Evolutionary conservation across 768 basidiomycete genomes (phyloP), one percentile per base, ranked within the genome.

Genomic region (Clitopilus passeckerianus): DNA sequence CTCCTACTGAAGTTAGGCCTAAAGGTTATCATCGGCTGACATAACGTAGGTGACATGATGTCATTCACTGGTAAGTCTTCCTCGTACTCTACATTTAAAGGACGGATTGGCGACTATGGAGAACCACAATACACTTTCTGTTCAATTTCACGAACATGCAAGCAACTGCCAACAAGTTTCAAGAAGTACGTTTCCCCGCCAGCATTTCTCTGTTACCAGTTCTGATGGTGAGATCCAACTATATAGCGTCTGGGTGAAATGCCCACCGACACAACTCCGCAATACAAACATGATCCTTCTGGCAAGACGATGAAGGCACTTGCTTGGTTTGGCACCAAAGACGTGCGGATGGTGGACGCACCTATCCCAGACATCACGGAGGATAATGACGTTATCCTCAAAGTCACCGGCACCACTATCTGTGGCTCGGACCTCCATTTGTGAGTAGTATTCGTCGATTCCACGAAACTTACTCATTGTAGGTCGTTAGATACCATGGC

Each of bases 391-490:
- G 86, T 91, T 56, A 84, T 92, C 57, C 65, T 92, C 57, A 82
- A 84, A 70, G 84, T 91, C 3, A 91, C 90, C 20, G 90, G 89
- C 0, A 85, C 86, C 0, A 92, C 88, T 16, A 84, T 89, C 53
- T 89, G 87, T 63, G 86, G 89, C 5, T 85, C 82, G 5, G 85
- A 87, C 66, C 71, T 87, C 16, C 86, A 88, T 67, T 68, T 87
- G 71, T 77, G 53, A 35, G 71, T 57, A 16, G 14, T 9, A 9
- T n/a, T n/a, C 10, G 37, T 2, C n/a, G 10, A 2, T 41, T 18
- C 27, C 23, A n/a, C 12, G 30, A 14, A 16, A 22, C 43, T 22
- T 12, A 27, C 24, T 41, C 7, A 43, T 16, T 12, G 46, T 56
- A 30, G 1, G 18, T 50, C 24, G 24, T 12, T 34, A 76, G 74